Conservation (phyloP, 805 yeast species). For the Kodamaea fukazawae region DNA sequence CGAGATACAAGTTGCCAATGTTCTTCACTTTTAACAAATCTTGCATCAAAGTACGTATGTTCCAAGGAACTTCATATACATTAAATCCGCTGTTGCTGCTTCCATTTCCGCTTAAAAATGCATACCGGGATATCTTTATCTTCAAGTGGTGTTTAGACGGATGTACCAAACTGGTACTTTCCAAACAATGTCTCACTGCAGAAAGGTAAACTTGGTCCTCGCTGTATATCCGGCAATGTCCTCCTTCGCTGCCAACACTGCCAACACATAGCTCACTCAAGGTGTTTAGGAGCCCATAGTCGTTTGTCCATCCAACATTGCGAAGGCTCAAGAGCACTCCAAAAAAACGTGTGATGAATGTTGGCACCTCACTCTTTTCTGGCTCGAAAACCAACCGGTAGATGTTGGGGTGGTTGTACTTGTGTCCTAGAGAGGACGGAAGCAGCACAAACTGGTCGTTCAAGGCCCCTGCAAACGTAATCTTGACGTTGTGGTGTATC, state of each 20-base stretch:
- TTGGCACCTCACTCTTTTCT: conserved; percentile 20
- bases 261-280: conserved; percentile 31
- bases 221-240: conserved; percentile 28
- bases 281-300: conserved; percentile 29
- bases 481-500: conserved; percentile 19
- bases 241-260: conserved; percentile 14
- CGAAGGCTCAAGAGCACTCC: conserved; percentile 28
- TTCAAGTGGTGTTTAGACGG: conserved; percentile 14
- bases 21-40: conserved; percentile 33
- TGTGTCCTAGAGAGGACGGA: conserved; percentile 27
- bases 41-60: conserved; percentile 34
- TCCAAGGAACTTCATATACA: conserved; percentile 37
- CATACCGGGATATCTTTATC: conserved; percentile 5
- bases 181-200: conserved; percentile 33
- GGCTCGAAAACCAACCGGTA: conserved; percentile 27
- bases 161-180: conserved; percentile 31
- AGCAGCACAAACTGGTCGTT: conserved; percentile 40
- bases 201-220: conserved; percentile 25
- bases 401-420: conserved; percentile 37
- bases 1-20: conserved; percentile 22
- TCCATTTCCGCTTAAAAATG: neutral
- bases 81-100: conserved; percentile 9
- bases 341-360: conserved; percentile 27
- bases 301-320: conserved; percentile 33
- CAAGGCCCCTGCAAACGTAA: conserved; percentile 32